Evolutionary conservation across 2,329 filamentous ascomycete species (phyloP), one percentile per base, ranked within the genome.

Genomic region (Didymosphaeria variabile): DNA sequence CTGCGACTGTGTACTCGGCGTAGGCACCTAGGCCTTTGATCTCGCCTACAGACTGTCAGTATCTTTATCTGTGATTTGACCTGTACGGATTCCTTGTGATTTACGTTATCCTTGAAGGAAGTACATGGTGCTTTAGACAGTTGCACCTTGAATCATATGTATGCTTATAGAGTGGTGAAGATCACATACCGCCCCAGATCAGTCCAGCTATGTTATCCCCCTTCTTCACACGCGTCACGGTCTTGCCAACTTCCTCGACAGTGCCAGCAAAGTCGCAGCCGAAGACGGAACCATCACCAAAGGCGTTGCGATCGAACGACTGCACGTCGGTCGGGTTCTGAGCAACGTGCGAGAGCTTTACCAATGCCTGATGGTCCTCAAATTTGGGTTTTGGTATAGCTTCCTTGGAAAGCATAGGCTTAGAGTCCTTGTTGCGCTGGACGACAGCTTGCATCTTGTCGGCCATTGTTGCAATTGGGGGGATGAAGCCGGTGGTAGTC

Each of bases 1-100:
- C 76, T 0, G 80, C 80, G 2, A 83, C 42, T 0, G 73, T 72
- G 45, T 82, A 81, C 59, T 81, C 67, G 49, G 75, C 75, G 59
- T 79, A 81, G 0, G 71, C 80, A 1, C 81, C 81, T 1, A 80
- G 57, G 0, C 77, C 75, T 57, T 69, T 68, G 54, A 69, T 64
- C 62, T 74, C 67, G 7, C 1, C 26, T 29, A 6, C 26, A 29
- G 26, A 29, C 4, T 29, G 26, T 29, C 26, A 29, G 6, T 29
- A 29, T 29, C 26, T 5, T 29, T 29, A 5, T 29, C 26, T 2
- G 26, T 29, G 6, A 29, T 29, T 5, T 29, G 26, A 6, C 4
- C 26, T 4, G 26, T 29, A 29, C 1, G 26, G 26, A 4, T 29
- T 6, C 26, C 26, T 29, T 29, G 26, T 29, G 26, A 6, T 29